Conservation (phyloP, 495 filamentous ascomycete species). For the Pseudomonodictys pantanalensis region DNA sequence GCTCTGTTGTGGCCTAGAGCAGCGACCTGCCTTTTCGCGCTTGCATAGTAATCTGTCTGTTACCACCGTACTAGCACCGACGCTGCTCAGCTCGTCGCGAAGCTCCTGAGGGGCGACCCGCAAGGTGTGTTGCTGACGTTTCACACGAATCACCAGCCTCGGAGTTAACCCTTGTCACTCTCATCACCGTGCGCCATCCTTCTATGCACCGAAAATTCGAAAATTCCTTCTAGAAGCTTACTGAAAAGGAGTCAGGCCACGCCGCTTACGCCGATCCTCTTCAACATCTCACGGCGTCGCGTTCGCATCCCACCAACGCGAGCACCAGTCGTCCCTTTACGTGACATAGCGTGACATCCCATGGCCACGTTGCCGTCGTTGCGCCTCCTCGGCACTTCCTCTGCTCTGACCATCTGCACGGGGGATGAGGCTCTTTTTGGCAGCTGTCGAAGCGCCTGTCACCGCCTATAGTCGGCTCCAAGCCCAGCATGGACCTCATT, state of each 20-base stretch:
- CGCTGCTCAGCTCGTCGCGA: neutral
- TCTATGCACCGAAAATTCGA: slow-evolving; percentile 15
- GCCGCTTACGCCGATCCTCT: slow-evolving; percentile 24
- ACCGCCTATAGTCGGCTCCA: too few relatives aligned
- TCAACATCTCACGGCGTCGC: neutral
- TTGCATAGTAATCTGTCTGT: too few relatives aligned
- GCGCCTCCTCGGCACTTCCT: too few relatives aligned
- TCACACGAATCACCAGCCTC: neutral
- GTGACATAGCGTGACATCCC: neutral
- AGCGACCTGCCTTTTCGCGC: too few relatives aligned
- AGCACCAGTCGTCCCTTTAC: neutral
- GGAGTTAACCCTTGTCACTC: neutral
- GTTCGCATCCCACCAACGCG: neutral
- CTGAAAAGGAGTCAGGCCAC: slow-evolving; percentile 5
- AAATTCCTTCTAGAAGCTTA: slow-evolving; percentile 19
- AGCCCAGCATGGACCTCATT: too few relatives aligned
- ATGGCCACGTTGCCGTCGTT: too few relatives aligned
- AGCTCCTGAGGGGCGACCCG: neutral
- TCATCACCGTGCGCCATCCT: neutral
- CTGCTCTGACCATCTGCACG: too few relatives aligned
- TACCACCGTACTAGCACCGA: neutral
- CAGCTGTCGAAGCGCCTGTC: too few relatives aligned
- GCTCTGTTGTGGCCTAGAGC: neutral
- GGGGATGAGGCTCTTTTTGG: too few relatives aligned
- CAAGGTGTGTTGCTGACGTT: slow-evolving; percentile 13